These are phyloP conservation scores for Hippophae gyantsensis DNA, from an alignment of 306 rosid species.

Conservation along the genomic window DNA sequence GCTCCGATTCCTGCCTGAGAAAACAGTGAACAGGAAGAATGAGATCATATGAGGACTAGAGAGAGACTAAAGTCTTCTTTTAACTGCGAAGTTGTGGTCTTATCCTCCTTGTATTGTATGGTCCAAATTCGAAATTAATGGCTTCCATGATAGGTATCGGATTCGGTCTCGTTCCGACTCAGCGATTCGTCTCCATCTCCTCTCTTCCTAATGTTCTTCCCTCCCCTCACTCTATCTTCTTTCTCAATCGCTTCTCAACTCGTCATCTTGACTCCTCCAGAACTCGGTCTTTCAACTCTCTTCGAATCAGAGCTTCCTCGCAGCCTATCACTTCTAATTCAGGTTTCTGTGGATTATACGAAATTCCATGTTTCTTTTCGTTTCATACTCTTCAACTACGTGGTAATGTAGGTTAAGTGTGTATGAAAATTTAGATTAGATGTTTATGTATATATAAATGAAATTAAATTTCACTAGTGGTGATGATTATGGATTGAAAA, in stretches of 20 bases:
- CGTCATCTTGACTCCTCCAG: constrained; percentile 26
- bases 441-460: not conserved
- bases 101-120: constrained; percentile 34
- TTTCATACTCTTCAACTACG: constrained; percentile 2
- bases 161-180: constrained; percentile 38
- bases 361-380: not conserved
- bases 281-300: constrained; percentile 22
- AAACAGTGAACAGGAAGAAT: too few relatives aligned
- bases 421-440: not conserved
- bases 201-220: constrained; percentile 25
- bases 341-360: constrained; percentile 24
- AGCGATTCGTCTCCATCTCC: constrained; percentile 37
- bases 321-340: constrained; percentile 25
- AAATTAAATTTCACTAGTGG: too few relatives aligned
- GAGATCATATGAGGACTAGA: too few relatives aligned
- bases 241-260: constrained; percentile 28
- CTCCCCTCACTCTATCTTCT: constrained; percentile 24
- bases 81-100: not conserved
- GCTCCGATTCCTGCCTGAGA: too few relatives aligned
- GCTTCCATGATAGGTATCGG: constrained; percentile 51
- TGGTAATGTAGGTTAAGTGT: not conserved
- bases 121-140: constrained; percentile 53
- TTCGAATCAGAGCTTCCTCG: constrained; percentile 47
- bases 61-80: too few relatives aligned
- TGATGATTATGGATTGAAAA: too few relatives aligned